Evolutionary conservation across 805 yeast species (phyloP).

Genomic region (Pichia gijzeniarum): DNA sequence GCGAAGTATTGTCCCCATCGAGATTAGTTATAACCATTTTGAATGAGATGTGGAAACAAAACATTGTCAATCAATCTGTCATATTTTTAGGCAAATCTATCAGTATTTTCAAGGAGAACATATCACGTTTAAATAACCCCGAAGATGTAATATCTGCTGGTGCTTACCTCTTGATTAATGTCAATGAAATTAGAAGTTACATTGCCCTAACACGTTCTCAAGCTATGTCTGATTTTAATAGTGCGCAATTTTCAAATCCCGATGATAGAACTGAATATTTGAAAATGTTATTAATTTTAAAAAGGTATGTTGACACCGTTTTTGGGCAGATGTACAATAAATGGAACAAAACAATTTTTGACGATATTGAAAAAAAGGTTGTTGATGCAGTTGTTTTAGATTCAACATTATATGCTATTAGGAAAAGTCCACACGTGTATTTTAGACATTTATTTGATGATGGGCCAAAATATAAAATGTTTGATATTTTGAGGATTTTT

Average conservation of each 20-base stretch:
- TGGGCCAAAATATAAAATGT: slow-evolving; percentile 10
- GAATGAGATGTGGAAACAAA: slow-evolving; percentile 96
- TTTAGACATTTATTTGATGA: slow-evolving; percentile 5
- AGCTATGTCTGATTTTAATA: slow-evolving; percentile 12
- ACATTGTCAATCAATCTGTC: slow-evolving; percentile 86
- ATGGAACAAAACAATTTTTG: slow-evolving; percentile 12
- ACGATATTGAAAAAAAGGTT: slow-evolving; percentile 7
- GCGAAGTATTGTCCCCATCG: slow-evolving; percentile 92
- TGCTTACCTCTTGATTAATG: slow-evolving; percentile 14
- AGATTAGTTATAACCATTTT: slow-evolving; percentile 83
- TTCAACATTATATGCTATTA: neutral
- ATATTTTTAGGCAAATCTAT: slow-evolving; percentile 81
- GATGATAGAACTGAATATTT: slow-evolving; percentile 12
- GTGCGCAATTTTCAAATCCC: neutral
- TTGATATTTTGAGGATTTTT: slow-evolving; percentile 10
- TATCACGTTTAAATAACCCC: slow-evolving; percentile 4
- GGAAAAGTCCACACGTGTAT: slow-evolving; percentile 1
- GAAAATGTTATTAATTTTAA: slow-evolving; percentile 12
- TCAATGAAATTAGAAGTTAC: slow-evolving; percentile 10
- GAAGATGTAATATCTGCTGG: slow-evolving; percentile 8
- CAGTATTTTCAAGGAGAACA: slow-evolving; percentile 66
- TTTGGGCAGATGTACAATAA: slow-evolving; percentile 13
- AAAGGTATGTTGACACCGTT: slow-evolving; percentile 15
- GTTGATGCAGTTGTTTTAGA: slow-evolving; percentile 11
- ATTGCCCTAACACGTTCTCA: slow-evolving; percentile 5